Conservation (phyloP, 768 basidiomycete species). For the Candolleomyces aberdarensis region DNA sequence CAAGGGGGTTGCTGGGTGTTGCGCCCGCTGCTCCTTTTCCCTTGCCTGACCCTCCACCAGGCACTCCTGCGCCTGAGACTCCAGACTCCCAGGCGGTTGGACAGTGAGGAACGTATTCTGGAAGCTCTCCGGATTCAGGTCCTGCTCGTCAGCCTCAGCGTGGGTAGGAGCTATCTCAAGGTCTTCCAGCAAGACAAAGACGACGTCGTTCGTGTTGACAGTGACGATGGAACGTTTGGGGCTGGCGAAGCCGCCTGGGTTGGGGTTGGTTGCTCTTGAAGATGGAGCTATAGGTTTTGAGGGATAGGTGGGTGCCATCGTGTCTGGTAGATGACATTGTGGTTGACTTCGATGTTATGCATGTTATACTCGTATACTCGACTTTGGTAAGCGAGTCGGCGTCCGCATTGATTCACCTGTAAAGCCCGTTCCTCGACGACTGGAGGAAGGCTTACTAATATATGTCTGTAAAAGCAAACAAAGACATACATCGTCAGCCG, state of each 20-base stretch:
- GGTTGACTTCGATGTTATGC: slow-evolving; percentile 4
- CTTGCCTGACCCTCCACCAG: neutral
- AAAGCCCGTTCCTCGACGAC: neutral
- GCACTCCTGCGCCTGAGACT: slow-evolving; percentile 21
- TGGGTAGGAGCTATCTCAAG: slow-evolving; percentile 67
- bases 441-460: neutral
- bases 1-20: neutral
- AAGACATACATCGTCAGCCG: too few species aligned
- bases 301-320: slow-evolving; percentile 1
- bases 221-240: slow-evolving; percentile 69
- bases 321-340: neutral
- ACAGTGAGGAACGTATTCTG: slow-evolving; percentile 77
- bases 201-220: slow-evolving; percentile 76
- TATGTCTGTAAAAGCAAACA: too few species aligned
- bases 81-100: slow-evolving; percentile 68
- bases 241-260: neutral
- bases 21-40: neutral
- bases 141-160: slow-evolving; percentile 48
- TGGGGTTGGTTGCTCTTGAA: slow-evolving; percentile 7
- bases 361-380: neutral
- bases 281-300: slow-evolving; percentile 7
- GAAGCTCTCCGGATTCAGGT: slow-evolving; percentile 39
- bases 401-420: slow-evolving; percentile 7
- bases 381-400: neutral
- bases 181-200: slow-evolving; percentile 78